A percentile compares a stretch with the other conserved stretches of the same genome.
phyloP scores from a whole-genome alignment of 345 rosid genomes.

The Lumnitzera littorea region DNA sequence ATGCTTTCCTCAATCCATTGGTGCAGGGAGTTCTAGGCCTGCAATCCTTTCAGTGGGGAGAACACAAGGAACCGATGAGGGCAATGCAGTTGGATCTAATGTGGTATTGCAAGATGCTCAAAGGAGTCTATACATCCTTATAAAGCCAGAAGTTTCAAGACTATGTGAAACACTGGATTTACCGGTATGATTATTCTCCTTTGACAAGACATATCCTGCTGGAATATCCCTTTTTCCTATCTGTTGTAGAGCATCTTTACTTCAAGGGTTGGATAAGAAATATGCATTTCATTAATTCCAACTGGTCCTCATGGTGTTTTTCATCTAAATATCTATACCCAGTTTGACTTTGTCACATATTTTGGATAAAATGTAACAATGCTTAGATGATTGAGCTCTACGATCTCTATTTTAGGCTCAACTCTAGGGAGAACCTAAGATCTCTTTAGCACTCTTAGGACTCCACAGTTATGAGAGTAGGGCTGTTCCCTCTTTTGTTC shows the following conservation, averaged over 20 bases:
- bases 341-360: no score
- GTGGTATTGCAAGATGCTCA: constrained; percentile 38
- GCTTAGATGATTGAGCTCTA: no score
- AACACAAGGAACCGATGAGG: constrained; percentile 23
- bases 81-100: constrained; percentile 23
- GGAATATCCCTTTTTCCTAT: background rate
- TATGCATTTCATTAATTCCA: no score
- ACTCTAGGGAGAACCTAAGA: no score
- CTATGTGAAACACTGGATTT: constrained; percentile 59
- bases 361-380: no score
- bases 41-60: constrained; percentile 18
- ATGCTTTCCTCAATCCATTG: constrained; percentile 5
- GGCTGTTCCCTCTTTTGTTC: no score
- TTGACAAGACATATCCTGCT: background rate
- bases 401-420: no score
- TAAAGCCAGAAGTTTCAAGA: constrained; percentile 54
- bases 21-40: constrained; percentile 38
- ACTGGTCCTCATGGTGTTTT: no score
- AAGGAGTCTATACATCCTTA: constrained; percentile 46
- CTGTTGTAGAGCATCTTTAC: background rate
- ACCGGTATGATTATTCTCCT: constrained; percentile 35
- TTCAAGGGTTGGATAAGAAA: no score
- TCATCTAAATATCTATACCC: no score
- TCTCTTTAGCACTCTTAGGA: no score
- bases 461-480: no score